These are phyloP conservation scores for Dorcoceras hygrometricum DNA, from an alignment of 257 asterid species.

Conservation along the genomic window DNA sequence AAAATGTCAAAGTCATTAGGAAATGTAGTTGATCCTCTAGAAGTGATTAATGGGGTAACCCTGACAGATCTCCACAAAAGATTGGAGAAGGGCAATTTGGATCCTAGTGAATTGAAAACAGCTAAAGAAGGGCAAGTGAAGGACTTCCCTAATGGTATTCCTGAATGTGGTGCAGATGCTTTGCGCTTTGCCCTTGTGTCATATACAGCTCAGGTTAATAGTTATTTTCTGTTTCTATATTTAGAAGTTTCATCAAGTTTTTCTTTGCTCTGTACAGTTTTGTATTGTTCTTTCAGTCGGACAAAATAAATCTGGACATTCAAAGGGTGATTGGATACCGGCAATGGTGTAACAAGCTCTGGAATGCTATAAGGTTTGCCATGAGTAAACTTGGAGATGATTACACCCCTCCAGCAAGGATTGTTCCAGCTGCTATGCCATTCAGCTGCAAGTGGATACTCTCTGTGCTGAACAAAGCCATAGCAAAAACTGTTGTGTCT, in stretches of 20 bases:
- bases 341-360: slow-evolving; percentile 94
- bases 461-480: slow-evolving; percentile 81
- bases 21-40: slow-evolving; percentile 88
- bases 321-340: slow-evolving; percentile 96
- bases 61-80: slow-evolving; percentile 78
- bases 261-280: slow-evolving; percentile 8
- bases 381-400: slow-evolving; percentile 94
- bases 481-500: slow-evolving; percentile 58
- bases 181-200: slow-evolving; percentile 93
- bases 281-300: slow-evolving; percentile 59
- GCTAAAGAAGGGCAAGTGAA: slow-evolving; percentile 88
- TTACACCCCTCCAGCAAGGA: slow-evolving; percentile 63
- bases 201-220: slow-evolving; percentile 89
- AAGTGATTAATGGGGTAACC: slow-evolving; percentile 76
- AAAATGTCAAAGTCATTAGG: slow-evolving; percentile 99
- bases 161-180: slow-evolving; percentile 97
- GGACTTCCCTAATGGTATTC: slow-evolving; percentile 88
- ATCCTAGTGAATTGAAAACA: slow-evolving; percentile 64
- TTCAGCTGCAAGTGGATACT: slow-evolving; percentile 97
- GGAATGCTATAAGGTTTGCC: slow-evolving; percentile 97
- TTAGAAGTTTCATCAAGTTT: slow-evolving; percentile 18
- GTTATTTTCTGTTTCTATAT: slow-evolving; percentile 2
- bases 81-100: slow-evolving; percentile 91
- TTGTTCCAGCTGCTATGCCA: slow-evolving; percentile 61
- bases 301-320: slow-evolving; percentile 82